Evolutionary conservation across 1,139 yeast species (phyloP), one percentile per base, ranked within the genome.

Genomic region (Chernovozyma sophiae-reginae): DNA sequence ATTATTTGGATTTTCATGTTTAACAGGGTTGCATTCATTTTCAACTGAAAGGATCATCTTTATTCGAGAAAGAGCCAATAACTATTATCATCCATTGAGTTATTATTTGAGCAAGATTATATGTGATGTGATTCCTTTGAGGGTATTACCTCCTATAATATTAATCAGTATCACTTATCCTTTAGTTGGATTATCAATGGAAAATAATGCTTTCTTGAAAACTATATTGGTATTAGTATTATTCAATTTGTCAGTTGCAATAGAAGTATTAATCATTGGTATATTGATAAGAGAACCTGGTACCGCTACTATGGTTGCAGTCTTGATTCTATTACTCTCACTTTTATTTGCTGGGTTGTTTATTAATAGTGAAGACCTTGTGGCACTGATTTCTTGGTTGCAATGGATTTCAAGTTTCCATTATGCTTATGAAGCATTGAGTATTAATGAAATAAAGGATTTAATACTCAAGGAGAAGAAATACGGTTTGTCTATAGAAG

Each of bases 371-470:
- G 83, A 81, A 39, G 80, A 84, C 31, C 77, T 84, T 53, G 86
- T 86, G 11, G 61, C 72, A 4, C 84, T 81, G 40, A 77, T 89
- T 38, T 76, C 76, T 43, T 85, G 92, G 81, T 65, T 90, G 45
- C 90, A 89, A 60, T 85, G 85, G 68, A 57, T 89, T 26, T 87
- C 97, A 0, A 78, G 92, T 37, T 92, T 90, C 74, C 97, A 92
- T 58, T 92, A 89, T 55, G 97, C 96, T 0, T 92, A 90, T 55
- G 98, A 92, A 56, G 86, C 97, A 0, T 68, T 92, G 46, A 74
- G 90, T 2, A 90, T 92, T 37, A 92, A 92, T 56, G 98, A 92
- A 57, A 97, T 92, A n/a, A 84, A 81, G 53, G 86, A 86, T 35
- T 71, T 92, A 53, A 81, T 87, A 11, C 70, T 92, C 50, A 80